Evolutionary conservation across 805 yeast species (phyloP), one percentile per base, ranked within the genome.

Genomic region (Dipodascopsis tothii): DNA sequence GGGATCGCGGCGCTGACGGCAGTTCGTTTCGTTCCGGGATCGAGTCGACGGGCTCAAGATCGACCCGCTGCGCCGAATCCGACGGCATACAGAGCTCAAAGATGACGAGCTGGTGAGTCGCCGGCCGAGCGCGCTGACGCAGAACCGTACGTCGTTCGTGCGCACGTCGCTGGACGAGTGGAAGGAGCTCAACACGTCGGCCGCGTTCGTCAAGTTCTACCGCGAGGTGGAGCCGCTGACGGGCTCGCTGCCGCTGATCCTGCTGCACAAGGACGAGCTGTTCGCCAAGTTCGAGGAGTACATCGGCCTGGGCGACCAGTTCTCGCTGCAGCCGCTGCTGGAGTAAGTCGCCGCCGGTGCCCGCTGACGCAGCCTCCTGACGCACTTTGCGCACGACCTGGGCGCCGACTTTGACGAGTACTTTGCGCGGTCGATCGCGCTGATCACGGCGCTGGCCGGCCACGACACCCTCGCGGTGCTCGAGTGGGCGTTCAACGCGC

Each of bases 371-470:
- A 59, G 63, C 57, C 65, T 83, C 6, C 61, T 87, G 20, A 75
- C 95, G 0, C 94, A 87, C 57, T 81, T 92, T 55, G 80, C 87
- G 33, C 96, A 85, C 56, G 98, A 90, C 66, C 66, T 90, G 50
- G 96, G 96, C 6, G 81, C 90, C 2, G 97, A 90, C 54, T 92
- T 88, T 58, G 73, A 86, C 68, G 75, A 74, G 5, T 86, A 68
- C 57, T 87, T 85, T 57, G 66, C 66, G 1, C 60, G 64, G 21
- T 64, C 86, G 0, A 63, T 90, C 37, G 52, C 57, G 0, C 54
- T 73, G 20, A 69, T 88, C 34, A 73, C 72, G 3, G 60, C 66
- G 0, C 58, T 84, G 41, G 70, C 84, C 22, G 75, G 77, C 46
- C 76, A 75, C 47, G 66, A 71, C 46, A 61, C 70, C 18, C 71